These are phyloP conservation scores for Diaporthe humulicola DNA, from an alignment of 2,329 filamentous ascomycete species.

Conservation along the genomic window DNA sequence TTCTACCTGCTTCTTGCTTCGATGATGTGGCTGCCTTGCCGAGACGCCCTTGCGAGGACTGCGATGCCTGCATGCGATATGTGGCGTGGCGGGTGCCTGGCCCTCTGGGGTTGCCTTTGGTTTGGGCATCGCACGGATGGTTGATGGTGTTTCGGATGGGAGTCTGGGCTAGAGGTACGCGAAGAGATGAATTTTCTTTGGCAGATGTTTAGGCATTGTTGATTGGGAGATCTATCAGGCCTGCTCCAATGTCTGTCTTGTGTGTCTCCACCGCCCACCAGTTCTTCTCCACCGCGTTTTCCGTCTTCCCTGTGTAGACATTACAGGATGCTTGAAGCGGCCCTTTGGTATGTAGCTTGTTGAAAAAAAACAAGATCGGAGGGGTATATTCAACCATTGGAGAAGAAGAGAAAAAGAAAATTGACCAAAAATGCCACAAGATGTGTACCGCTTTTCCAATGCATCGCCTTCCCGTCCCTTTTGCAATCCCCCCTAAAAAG, in stretches of 20 bases:
- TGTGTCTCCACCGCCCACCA: slow-evolving; percentile 7
- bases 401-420: neutral
- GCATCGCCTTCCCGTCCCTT: neutral
- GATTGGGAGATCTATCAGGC: slow-evolving; percentile 39
- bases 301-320: slow-evolving; percentile 12
- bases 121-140: neutral
- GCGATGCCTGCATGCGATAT: neutral
- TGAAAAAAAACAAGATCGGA: slow-evolving; percentile 28
- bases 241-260: slow-evolving; percentile 21
- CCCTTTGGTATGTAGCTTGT: neutral
- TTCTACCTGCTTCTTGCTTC: neutral
- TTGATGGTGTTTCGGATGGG: neutral
- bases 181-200: neutral
- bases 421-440: neutral
- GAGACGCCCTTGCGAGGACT: neutral
- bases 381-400: slow-evolving; percentile 17
- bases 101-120: neutral
- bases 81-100: slow-evolving; percentile 1
- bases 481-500: neutral
- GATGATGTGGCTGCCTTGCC: slow-evolving; percentile 13
- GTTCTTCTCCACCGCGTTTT: neutral
- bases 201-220: slow-evolving; percentile 13
- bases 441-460: slow-evolving; percentile 2
- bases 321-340: slow-evolving; percentile 15
- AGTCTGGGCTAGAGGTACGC: too few species aligned